A percentile compares a stretch with the other conserved stretches of the same genome.
phyloP scores from a whole-genome alignment of 2,329 filamentous ascomycete species.

The Pseudogymnoascus sp. region DNA sequence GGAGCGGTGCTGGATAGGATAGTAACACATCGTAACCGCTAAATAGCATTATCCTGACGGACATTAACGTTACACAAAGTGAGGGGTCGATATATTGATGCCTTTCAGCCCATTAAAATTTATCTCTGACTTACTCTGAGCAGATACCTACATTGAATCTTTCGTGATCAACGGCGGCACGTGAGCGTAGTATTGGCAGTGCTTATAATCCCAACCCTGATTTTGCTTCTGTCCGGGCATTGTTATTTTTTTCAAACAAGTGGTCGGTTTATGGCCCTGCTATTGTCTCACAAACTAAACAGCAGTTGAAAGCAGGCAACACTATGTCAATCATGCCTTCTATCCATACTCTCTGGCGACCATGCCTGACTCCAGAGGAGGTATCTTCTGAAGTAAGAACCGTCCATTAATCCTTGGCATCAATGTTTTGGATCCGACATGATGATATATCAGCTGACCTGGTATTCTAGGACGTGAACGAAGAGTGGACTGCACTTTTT shows the following conservation, averaged over 20 bases:
- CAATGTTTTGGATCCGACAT: neutral
- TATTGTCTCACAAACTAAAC: neutral
- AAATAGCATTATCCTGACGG: neutral
- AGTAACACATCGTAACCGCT: neutral
- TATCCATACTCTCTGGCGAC: neutral
- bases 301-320: neutral
- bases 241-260: neutral
- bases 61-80: neutral
- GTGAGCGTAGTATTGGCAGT: neutral
- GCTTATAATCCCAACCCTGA: neutral
- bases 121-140: neutral
- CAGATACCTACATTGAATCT: neutral
- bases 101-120: neutral
- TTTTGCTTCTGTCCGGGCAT: neutral
- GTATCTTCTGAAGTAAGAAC: constrained; percentile 1
- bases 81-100: neutral
- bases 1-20: neutral
- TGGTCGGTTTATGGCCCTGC: neutral
- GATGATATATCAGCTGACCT: neutral
- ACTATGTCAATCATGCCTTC: neutral
- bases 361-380: neutral
- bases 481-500: neutral
- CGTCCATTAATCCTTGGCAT: neutral
- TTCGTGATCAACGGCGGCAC: neutral
- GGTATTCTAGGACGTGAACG: neutral